These are phyloP conservation scores for Dendrocalamus latiflorus DNA, from an alignment of 202 grass and related monocot species.

Conservation along the genomic window DNA sequence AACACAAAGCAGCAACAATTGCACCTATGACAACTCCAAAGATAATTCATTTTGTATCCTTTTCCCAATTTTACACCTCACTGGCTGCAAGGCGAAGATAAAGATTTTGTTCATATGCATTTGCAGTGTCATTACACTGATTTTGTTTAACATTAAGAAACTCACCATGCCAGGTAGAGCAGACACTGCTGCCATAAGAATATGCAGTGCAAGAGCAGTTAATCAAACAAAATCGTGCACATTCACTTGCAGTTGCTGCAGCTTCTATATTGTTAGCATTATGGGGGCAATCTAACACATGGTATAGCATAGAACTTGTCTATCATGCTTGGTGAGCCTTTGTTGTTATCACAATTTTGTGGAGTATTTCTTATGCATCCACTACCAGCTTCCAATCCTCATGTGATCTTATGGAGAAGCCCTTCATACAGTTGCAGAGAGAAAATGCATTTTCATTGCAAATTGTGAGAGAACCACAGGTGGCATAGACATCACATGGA, in stretches of 20 bases:
- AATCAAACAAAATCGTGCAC: neutral
- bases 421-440: neutral
- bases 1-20: no score
- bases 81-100: neutral
- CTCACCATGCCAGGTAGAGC: neutral
- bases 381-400: constrained; percentile 22
- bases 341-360: neutral
- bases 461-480: neutral
- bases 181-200: neutral
- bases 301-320: neutral
- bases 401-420: neutral
- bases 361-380: constrained; percentile 7
- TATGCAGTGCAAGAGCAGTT: constrained; percentile 19
- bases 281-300: constrained; percentile 1
- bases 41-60: neutral
- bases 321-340: neutral
- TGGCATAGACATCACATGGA: neutral
- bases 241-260: neutral
- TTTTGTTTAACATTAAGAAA: neutral
- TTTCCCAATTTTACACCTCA: constrained; percentile 2
- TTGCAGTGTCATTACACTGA: neutral
- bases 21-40: neutral
- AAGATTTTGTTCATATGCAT: neutral
- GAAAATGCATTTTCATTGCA: neutral
- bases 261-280: neutral